Evolutionary conservation across 2,329 filamentous ascomycete species (phyloP), one percentile per base, ranked within the genome.

Genomic region (Rhinocladiella mackenziei): DNA sequence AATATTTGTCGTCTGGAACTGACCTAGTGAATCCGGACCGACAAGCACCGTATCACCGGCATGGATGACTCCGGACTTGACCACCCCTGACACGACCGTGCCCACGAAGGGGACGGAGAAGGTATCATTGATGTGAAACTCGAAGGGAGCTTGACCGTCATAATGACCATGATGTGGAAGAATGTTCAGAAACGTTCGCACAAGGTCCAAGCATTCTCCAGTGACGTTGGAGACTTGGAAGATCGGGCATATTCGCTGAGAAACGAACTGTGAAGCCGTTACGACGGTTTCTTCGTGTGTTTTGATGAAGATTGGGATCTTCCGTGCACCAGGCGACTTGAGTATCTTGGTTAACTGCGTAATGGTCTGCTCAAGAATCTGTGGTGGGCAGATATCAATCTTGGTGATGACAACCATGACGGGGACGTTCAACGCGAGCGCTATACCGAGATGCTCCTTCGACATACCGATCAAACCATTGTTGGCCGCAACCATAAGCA

Each of bases 181-280:
- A 50, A 97, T 94, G 59, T 97, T 97, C 42, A 98, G 70, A 65
- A 98, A 98, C 0, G 84, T 86, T 42, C 91, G 84, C 4, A 98
- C 89, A 3, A 96, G 76, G 52, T 96, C 86, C 33, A 98, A 76
- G 50, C 86, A 88, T 65, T 94, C 80, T 33, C 92, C 92, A 0
- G 92, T 97, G 22, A 98, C 92, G 60, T 98, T 98, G 56, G 91
- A 97, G 8, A 98, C 89, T 61, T 97, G 89, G 69, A 98, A 98
- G 53, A 98, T 84, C 9, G 92, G 92, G 61, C 91, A 97, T 61
- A 98, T 96, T 29, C 92, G 80, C 65, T 94, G 86, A 58, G 85
- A 92, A 57, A 97, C 87, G 60, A 98, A 96, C 64, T 97, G 92
- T 0, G 87, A 91, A 7, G 92, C 91, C 0, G 92, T 98, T 63